These are phyloP conservation scores for Spathaspora arborariae DNA, from an alignment of 805 yeast genomes.

Conservation along the genomic window DNA sequence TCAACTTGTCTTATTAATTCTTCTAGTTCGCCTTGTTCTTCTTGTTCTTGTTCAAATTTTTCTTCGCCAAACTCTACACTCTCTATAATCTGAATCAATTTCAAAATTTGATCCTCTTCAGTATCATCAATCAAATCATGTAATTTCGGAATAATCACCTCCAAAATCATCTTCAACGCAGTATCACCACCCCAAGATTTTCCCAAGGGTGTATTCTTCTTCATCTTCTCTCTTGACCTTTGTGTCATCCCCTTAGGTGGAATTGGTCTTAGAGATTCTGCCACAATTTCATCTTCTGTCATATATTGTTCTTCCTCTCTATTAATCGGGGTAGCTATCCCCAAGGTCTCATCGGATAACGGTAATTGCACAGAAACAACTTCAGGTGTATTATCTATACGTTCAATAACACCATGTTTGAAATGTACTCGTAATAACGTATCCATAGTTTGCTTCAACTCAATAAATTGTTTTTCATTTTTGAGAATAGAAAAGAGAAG, in stretches of 20 bases:
- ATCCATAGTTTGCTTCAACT: conserved; percentile 30
- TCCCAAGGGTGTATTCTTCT: conserved; percentile 45
- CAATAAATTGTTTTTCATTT: conserved; percentile 35
- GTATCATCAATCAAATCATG: background rate
- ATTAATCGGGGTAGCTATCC: background rate
- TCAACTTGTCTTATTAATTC: conserved; percentile 18
- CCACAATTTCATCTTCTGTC: conserved; percentile 22
- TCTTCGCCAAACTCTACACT: conserved; percentile 31
- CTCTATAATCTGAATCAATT: conserved; percentile 40
- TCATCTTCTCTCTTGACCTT: conserved; percentile 51
- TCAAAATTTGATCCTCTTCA: conserved; percentile 9
- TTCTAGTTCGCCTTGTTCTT: too few species aligned
- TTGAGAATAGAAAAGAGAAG: conserved; percentile 48
- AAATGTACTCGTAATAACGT: conserved; percentile 22
- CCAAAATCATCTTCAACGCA: conserved; percentile 40
- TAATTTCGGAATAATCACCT: conserved; percentile 31
- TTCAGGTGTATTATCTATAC: conserved; percentile 9
- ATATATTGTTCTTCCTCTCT: background rate
- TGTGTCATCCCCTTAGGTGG: conserved; percentile 60
- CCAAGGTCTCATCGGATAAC: background rate
- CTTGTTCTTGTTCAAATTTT: too few species aligned
- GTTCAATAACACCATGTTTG: conserved; percentile 16
- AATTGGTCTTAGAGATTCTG: conserved; percentile 43
- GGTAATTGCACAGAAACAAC: conserved; percentile 3
- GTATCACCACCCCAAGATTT: conserved; percentile 57